Evolutionary conservation across 164 flowering plant species (phyloP), one percentile per base, ranked within the genome.

Genomic region (Kingdonia uniflora): DNA sequence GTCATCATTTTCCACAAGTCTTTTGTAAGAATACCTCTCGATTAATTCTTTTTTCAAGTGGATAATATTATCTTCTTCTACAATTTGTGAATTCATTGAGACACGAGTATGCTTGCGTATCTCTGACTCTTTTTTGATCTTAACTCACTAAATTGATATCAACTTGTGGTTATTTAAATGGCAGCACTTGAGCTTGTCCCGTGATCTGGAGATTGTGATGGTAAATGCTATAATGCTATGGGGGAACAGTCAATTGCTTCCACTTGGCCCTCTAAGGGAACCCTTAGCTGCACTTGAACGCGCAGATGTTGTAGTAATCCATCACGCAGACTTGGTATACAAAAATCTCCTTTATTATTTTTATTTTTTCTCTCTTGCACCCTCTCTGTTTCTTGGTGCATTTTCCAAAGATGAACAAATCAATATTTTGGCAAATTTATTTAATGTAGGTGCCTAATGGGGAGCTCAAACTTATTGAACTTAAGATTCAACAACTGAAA

Each of bases 181-280:
- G 24, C 70, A 87, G 97, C 96, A 87, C 50, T 66, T 80, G 75
- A 72, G 79, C 48, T 67, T 91, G 71, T 61, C 35, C 50, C 85
- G 89, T 54, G 85, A 91, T 55, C 40, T 91, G 45, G 92, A 85
- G 60, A 81, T 91, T 65, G 80, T 80, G 54, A 91, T 91, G 97
- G 72, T 91, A 33, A 91, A 91, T 71, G 95, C 80, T 22, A 42
- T 83, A 71, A 67, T 57, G 67, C 89, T 83, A 16, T 91, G 85
- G 87, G 96, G 97, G 40, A 91, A 83, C 56, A 5, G 42, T 56
- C 60, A 66, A 2, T 57, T 87, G 29, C 47, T 85, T 62, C 96
- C 95, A 25, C 79, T 70, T 59, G 97, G 96, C 58, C 95, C 97
- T 56, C 68, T 91, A 56, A 73, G 97, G 68, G 96, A 91, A 66